A percentile compares a stretch with the other conserved stretches of the same genome.
Conservation (phyloP, 2,329 filamentous ascomycete species). For the Ophiostoma pallidulum region DNA sequence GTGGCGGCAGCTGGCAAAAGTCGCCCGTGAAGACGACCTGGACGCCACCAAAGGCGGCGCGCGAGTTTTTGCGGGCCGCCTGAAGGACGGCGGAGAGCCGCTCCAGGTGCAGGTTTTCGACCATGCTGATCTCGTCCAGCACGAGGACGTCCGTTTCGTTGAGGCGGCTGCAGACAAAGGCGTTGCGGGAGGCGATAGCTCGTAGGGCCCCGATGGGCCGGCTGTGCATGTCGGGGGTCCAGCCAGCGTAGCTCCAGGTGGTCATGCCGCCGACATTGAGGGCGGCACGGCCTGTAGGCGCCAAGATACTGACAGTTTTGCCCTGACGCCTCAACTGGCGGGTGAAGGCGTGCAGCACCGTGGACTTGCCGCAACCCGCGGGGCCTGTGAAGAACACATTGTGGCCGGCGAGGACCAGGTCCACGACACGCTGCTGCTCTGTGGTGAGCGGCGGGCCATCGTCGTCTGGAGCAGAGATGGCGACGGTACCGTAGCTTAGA, state of each 20-base stretch:
- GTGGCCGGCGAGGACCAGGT: constrained; percentile 38
- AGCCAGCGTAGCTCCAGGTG: constrained; percentile 48
- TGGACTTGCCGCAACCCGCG: constrained; percentile 51
- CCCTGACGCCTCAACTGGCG: constrained; percentile 26
- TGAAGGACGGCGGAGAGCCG: constrained; percentile 41
- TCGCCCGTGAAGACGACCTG: constrained; percentile 51
- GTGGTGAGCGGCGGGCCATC: constrained; percentile 28
- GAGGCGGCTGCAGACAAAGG: constrained; percentile 28
- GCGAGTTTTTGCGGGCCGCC: constrained; percentile 19
- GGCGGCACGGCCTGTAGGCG: constrained; percentile 51
- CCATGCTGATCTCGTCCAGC: constrained; percentile 59
- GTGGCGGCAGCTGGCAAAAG: constrained; percentile 51
- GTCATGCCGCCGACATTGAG: constrained; percentile 47
- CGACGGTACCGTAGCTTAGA: too few species aligned
- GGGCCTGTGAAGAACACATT: constrained; percentile 59
- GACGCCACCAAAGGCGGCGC: constrained; percentile 33
- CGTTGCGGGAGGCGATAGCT: not conserved
- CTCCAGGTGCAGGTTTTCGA: constrained; percentile 45
- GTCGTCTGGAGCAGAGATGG: not conserved
- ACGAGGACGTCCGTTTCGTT: constrained; percentile 43
- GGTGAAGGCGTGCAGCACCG: constrained; percentile 41
- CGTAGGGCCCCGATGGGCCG: constrained; percentile 27
- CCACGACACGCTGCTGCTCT: constrained; percentile 40
- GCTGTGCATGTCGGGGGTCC: constrained; percentile 39
- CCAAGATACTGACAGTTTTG: constrained; percentile 39